Evolutionary conservation across 352 stramenopile genomes (phyloP), one percentile per base, ranked within the genome.

Genomic region (Phytophthora macrochlamydospora): DNA sequence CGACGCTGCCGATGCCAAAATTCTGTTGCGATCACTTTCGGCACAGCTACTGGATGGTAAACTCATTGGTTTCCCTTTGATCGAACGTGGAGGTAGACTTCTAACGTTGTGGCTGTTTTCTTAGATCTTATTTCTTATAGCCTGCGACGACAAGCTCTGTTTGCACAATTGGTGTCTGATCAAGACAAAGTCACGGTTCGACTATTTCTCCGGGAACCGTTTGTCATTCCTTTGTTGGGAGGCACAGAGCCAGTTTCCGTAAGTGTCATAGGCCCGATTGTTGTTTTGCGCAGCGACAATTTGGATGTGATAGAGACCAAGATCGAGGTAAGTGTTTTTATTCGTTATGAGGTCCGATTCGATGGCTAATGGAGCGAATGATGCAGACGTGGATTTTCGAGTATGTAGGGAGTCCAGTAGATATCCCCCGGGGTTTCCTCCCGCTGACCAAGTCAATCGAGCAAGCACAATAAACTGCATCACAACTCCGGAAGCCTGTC

Each of bases 251-350:
- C 55, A 7, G 31, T 60, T 30, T 62, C 62, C 50, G 43, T 89
- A 2, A 59, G 62, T 33, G 59, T 84, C 1, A 75, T 88, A 11
- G 82, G 78, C 0, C 82, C 79, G 14, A 72, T 91, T 2, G 32
- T 42, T 12, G 64, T 91, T 14, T 88, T 80, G 18, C 71, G 79
- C n/a, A 57, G 68, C 11, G 80, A 91, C 56, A 84, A 65, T 28
- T 71, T 87, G 56, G 71, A 78, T 12, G 56, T 71, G 40, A 87
- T 91, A 74, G 82, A 91, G 49, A 64, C 69, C 49, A 85, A 85
- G 28, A 73, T 89, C 24, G 76, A 87, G 73, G 78, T 87, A 51
- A 24, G 65, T 40, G 4, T 30, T 4, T 8, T 6, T 38, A 24
- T 0, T 24, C 18, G 18, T 24, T 24, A 24, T 24, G 18, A 24